Evolutionary conservation across 768 basidiomycete species (phyloP), one percentile per base, ranked within the genome.

Genomic region (Dacryopinax primogenitus): DNA sequence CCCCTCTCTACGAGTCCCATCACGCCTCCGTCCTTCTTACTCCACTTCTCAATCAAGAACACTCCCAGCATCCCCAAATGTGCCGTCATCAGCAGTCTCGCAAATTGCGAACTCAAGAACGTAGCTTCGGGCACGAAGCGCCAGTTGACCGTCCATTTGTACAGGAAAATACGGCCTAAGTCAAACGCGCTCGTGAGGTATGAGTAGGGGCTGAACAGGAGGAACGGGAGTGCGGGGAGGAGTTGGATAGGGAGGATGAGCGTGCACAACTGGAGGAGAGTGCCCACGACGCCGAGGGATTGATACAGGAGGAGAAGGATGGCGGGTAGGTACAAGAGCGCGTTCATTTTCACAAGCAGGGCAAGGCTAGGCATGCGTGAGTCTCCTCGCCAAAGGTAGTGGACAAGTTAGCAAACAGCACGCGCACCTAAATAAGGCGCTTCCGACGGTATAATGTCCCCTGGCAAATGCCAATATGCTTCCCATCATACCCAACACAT

Each of bases 71-170:
- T 76, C 0, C 76, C 74, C 12, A 83, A 73, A 71, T 97, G 94
- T 3, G 82, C 84, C 15, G 82, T 66, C 18, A 98, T 76, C 16
- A 99, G 78, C 0, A 77, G 75, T 41, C 73, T 76, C 0, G 88
- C 84, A 76, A 87, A 88, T 45, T 71, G 73, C 1, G 75, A 73
- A 66, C 84, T 86, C 58, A 90, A 76, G 76, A 97, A 98, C 3
- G 78, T 78, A n/a, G 82, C 77, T 72, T 93, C 89, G 30, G 81
- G 77, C 1, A 99, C 68, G 71, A 95, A 87, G 47, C 92, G 83
- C 96, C 96, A 99, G 72, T 98, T 99, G 65, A 97, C 93, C 0
- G 95, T 97, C 95, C 95, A 99, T 73, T 90, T 86, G 75, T 89
- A 96, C 33, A 96, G 76, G 76, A 99, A 99, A 7, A 86, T 81